Evolutionary conservation across 129 eudicot genomes (phyloP).

Genomic region (Tanacetum coccineum): DNA sequence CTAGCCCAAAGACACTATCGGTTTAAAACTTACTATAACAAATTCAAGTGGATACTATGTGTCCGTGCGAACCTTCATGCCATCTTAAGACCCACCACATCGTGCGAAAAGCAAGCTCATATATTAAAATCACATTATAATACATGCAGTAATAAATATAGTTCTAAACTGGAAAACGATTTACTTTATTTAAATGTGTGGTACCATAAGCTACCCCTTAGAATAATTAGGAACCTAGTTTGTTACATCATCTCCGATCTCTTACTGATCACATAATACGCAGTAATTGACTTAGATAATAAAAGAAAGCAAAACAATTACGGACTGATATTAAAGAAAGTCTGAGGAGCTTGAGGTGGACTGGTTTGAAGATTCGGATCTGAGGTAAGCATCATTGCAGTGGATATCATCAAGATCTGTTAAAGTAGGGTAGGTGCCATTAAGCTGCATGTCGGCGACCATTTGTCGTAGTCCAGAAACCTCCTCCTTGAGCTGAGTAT

Average conservation of each 20-base stretch:
- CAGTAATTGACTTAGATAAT: slow-evolving; percentile 26
- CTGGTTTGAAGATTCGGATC: slow-evolving; percentile 45
- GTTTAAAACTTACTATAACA: not conserved
- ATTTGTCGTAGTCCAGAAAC: slow-evolving; percentile 58
- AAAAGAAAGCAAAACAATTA: not conserved
- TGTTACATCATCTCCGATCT: slow-evolving; percentile 27
- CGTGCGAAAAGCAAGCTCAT: too few relatives aligned
- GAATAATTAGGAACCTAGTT: slow-evolving; percentile 29
- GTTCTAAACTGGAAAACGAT: slow-evolving; percentile 2
- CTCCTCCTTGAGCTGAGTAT: slow-evolving; percentile 52
- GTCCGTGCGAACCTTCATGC: not conserved
- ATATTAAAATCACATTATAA: not conserved
- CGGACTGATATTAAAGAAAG: not conserved
- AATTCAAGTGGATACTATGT: not conserved
- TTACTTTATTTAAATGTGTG: slow-evolving; percentile 15
- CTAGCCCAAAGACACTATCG: too few relatives aligned
- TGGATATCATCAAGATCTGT: slow-evolving; percentile 54
- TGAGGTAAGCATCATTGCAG: slow-evolving; percentile 40
- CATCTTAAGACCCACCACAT: not conserved
- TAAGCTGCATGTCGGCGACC: slow-evolving; percentile 60
- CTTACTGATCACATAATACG: slow-evolving; percentile 34
- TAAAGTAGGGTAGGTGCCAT: slow-evolving; percentile 47
- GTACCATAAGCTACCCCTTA: slow-evolving; percentile 18
- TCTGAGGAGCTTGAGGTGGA: slow-evolving; percentile 37
- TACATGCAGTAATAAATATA: slow-evolving; percentile 1